These are phyloP conservation scores for Balakata baccata DNA, from an alignment of 345 rosid genomes.

Conservation along the genomic window DNA sequence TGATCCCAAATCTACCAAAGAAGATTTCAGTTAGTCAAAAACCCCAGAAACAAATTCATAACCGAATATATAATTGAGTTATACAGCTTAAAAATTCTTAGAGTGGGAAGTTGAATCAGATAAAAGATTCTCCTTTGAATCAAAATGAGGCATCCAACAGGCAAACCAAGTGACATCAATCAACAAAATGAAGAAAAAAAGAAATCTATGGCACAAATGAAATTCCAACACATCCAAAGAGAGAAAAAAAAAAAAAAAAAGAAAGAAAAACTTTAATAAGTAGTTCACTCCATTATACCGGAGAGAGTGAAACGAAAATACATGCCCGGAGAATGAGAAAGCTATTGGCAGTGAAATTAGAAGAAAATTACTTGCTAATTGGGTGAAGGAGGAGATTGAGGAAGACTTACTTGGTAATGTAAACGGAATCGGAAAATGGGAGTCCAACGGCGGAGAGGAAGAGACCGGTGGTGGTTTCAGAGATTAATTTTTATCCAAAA, in stretches of 20 bases:
- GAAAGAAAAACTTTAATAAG: neutral
- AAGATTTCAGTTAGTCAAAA: neutral
- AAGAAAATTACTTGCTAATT: neutral
- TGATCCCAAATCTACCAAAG: neutral
- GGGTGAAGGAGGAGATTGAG: neutral
- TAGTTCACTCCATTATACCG: neutral
- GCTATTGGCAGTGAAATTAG: neutral
- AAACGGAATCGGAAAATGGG: neutral
- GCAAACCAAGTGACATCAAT: neutral
- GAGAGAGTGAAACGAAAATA: neutral
- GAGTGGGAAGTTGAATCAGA: neutral
- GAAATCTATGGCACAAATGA: neutral
- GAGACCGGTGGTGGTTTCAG: neutral
- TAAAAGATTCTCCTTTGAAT: neutral
- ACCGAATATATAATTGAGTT: neutral
- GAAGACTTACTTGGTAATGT: neutral
- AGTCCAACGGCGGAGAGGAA: neutral
- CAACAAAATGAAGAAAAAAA: neutral
- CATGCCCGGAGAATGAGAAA: neutral
- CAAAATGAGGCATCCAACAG: neutral
- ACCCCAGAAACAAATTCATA: neutral
- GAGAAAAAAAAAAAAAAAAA: too few relatives aligned
- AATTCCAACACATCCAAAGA: neutral
- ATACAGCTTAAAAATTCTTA: neutral
- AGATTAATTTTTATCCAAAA: neutral